Evolutionary conservation across 2,329 filamentous ascomycete genomes (phyloP).

Genomic region (Penicillium sp.): DNA sequence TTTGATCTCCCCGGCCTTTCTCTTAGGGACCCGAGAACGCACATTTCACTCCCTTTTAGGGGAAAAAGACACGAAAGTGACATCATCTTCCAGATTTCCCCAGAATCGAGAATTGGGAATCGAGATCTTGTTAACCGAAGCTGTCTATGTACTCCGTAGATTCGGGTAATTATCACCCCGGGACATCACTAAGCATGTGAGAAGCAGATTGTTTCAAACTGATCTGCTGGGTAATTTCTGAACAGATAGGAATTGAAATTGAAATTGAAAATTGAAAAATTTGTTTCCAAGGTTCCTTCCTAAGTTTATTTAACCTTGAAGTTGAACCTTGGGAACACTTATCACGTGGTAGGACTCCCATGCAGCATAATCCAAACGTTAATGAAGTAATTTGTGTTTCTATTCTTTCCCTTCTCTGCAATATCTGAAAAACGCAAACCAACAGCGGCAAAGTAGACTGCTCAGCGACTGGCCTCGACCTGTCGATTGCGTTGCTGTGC

Average conservation of each 20-base stretch:
- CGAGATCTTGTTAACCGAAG: constrained; percentile 1
- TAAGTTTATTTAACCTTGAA: background rate
- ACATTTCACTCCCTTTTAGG: constrained; percentile 8
- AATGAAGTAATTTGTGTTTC: background rate
- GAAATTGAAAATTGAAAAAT: background rate
- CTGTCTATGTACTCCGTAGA: background rate
- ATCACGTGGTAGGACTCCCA: constrained; percentile 16
- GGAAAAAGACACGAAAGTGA: constrained; percentile 9
- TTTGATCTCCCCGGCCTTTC: constrained; percentile 9
- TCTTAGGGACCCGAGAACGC: constrained; percentile 6
- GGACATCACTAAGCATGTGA: background rate
- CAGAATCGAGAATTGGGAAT: constrained; percentile 4
- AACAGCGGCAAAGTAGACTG: constrained; percentile 24
- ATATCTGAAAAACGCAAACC: constrained; percentile 10
- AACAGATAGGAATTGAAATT: background rate
- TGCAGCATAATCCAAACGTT: constrained; percentile 5
- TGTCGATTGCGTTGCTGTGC: constrained; percentile 16
- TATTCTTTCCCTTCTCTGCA: background rate
- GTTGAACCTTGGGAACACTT: background rate
- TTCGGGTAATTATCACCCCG: background rate
- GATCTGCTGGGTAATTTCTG: background rate
- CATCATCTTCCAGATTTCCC: constrained; percentile 13
- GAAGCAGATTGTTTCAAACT: background rate
- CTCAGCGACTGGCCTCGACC: constrained; percentile 10
- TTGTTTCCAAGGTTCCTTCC: background rate